A percentile compares a stretch with the other conserved stretches of the same genome.
Conservation (phyloP, 2,329 filamentous ascomycete species). For the Magnaporthales sp. region DNA sequence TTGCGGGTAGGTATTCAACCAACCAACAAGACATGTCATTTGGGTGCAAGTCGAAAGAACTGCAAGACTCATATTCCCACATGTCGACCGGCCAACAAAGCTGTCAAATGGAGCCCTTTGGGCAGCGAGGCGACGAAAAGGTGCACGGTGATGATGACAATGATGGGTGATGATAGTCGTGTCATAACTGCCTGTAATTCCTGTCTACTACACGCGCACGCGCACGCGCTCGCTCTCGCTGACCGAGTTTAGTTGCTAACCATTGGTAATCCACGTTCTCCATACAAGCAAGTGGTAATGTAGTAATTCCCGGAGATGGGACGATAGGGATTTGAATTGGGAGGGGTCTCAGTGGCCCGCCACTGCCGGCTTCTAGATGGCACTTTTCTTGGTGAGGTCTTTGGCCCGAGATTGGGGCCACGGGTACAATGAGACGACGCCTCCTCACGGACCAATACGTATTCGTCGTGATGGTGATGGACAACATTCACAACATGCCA, state of each 20-base stretch:
- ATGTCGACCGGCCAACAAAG: background rate
- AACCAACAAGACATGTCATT: background rate
- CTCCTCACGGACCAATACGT: background rate
- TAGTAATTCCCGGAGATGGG: background rate
- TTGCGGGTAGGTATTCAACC: background rate
- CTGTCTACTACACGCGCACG: background rate
- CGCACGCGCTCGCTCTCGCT: background rate
- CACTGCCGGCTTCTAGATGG: background rate
- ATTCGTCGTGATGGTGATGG: background rate
- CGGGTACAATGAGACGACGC: background rate
- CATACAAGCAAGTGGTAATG: background rate
- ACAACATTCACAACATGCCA: background rate
- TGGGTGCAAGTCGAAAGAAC: background rate
- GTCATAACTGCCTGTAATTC: background rate
- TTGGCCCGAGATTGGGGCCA: background rate
- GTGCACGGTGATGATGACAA: background rate
- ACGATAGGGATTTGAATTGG: background rate
- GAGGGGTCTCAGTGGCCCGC: background rate
- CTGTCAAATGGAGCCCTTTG: background rate
- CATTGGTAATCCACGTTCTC: background rate
- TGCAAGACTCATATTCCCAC: background rate
- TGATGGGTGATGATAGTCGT: background rate
- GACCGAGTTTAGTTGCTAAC: background rate
- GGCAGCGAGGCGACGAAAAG: background rate
- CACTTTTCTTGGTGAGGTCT: background rate